phyloP scores from a whole-genome alignment of 2,329 filamentous ascomycete genomes.

The Thelonectria rubi region DNA sequence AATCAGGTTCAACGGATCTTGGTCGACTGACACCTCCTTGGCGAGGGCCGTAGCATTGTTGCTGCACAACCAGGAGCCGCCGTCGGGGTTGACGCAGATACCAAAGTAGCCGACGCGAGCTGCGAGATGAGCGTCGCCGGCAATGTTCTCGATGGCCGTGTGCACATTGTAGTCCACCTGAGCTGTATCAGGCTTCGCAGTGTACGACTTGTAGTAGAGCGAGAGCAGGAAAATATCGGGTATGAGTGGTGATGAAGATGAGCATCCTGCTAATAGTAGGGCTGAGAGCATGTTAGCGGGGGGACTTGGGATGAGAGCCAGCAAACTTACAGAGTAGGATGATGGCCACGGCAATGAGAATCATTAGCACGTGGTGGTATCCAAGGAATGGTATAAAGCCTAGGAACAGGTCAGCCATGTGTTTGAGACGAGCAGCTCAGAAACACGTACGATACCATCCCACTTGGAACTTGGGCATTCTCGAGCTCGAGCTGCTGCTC shows the following conservation, averaged over 20 bases:
- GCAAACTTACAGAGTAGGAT: conserved; percentile 87
- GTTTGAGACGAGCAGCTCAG: conserved; percentile 3
- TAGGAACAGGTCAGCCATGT: conserved; percentile 45
- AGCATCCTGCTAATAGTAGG: conserved; percentile 92
- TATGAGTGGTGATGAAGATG: conserved; percentile 93
- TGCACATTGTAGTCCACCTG: conserved; percentile 92
- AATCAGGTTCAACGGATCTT: conserved; percentile 95
- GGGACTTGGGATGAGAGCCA: background rate
- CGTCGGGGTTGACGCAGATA: conserved; percentile 93
- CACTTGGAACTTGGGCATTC: conserved; percentile 53
- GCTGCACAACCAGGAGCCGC: conserved; percentile 91
- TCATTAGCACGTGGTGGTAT: conserved; percentile 93
- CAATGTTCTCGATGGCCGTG: conserved; percentile 87
- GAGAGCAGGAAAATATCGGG: conserved; percentile 97
- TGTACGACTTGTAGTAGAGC: conserved; percentile 93
- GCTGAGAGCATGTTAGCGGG: conserved; percentile 61
- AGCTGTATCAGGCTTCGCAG: conserved; percentile 80
- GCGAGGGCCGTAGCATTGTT: conserved; percentile 96
- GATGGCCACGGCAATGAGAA: conserved; percentile 91
- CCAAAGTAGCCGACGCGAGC: conserved; percentile 97
- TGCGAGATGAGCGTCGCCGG: conserved; percentile 82
- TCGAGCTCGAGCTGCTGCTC: conserved; percentile 40
- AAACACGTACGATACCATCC: conserved; percentile 60
- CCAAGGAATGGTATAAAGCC: conserved; percentile 75
- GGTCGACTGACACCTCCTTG: conserved; percentile 86